These are phyloP conservation scores for Cladosporium sp. DNA, from an alignment of 2,329 filamentous ascomycete species.

Conservation along the genomic window DNA sequence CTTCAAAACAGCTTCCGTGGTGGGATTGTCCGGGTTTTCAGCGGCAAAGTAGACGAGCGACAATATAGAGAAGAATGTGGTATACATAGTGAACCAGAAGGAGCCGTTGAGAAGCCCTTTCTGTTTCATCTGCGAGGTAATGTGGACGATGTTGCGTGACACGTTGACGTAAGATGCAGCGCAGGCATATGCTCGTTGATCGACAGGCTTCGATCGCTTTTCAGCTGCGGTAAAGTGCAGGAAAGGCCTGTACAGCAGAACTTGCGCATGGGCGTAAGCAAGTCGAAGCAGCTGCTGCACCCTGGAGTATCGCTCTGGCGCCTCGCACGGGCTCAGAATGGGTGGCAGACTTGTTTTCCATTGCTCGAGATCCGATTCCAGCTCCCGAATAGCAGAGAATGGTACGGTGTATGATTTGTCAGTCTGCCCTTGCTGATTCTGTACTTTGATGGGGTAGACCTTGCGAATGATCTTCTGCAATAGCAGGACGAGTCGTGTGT, in stretches of 20 bases:
- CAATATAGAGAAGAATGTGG: slow-evolving; percentile 75
- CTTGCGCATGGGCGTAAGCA: slow-evolving; percentile 77
- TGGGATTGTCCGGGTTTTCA: slow-evolving; percentile 72
- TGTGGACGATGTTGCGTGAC: slow-evolving; percentile 71
- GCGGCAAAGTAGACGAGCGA: slow-evolving; percentile 75
- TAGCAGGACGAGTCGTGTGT: slow-evolving; percentile 54
- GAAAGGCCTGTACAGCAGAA: slow-evolving; percentile 78
- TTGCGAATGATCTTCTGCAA: slow-evolving; percentile 60
- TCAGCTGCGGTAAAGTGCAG: slow-evolving; percentile 72
- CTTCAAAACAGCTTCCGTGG: slow-evolving; percentile 72
- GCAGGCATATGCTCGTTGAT: slow-evolving; percentile 75
- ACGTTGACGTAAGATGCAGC: slow-evolving; percentile 63
- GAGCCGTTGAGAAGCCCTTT: slow-evolving; percentile 72
- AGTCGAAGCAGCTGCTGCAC: slow-evolving; percentile 73
- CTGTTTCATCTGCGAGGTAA: slow-evolving; percentile 72
- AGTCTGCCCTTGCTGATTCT: slow-evolving; percentile 30
- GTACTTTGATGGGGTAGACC: slow-evolving; percentile 59
- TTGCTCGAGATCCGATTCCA: slow-evolving; percentile 58
- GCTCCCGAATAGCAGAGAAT: slow-evolving; percentile 60
- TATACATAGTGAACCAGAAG: slow-evolving; percentile 84
- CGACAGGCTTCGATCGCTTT: slow-evolving; percentile 50
- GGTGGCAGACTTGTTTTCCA: slow-evolving; percentile 68
- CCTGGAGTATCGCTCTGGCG: slow-evolving; percentile 61
- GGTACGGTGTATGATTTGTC: slow-evolving; percentile 59
- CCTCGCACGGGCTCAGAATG: slow-evolving; percentile 75